Evolutionary conservation across 768 basidiomycete species (phyloP).

Genomic region (Omphalotus guepiniiformis): DNA sequence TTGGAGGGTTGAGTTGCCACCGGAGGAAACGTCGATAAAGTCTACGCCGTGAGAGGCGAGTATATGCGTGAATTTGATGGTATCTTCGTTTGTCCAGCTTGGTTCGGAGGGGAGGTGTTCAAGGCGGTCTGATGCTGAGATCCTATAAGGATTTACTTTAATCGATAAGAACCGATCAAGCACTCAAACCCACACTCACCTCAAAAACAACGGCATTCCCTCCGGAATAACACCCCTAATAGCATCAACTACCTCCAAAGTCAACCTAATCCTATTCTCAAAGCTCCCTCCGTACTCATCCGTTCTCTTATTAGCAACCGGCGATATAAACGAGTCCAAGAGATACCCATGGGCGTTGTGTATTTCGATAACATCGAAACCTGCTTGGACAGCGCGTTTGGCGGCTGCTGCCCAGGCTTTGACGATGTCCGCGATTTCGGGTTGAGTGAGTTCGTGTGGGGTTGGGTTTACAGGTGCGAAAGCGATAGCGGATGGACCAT

Average conservation of each 20-base stretch:
- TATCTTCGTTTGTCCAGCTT: constrained; percentile 69
- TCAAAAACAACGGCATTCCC: constrained; percentile 66
- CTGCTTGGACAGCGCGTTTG: constrained; percentile 51
- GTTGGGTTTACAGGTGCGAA: constrained; percentile 38
- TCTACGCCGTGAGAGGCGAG: constrained; percentile 69
- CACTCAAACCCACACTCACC: constrained; percentile 32
- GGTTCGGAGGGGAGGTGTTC: constrained; percentile 58
- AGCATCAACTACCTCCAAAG: constrained; percentile 59
- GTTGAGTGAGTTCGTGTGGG: constrained; percentile 53
- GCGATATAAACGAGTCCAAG: constrained; percentile 53
- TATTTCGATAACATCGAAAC: constrained; percentile 59
- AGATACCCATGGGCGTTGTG: constrained; percentile 66
- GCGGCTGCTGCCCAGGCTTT: constrained; percentile 51
- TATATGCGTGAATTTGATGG: constrained; percentile 53
- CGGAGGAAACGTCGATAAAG: constrained; percentile 68
- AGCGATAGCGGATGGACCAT: constrained; percentile 52
- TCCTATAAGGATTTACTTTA: no score
- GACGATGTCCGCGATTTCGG: constrained; percentile 54
- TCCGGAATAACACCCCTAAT: constrained; percentile 57
- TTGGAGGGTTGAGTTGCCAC: constrained; percentile 49
- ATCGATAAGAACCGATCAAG: no score
- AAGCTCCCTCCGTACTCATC: constrained; percentile 71
- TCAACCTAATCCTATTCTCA: constrained; percentile 62
- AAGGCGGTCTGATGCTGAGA: constrained; percentile 76
- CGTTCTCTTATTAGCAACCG: constrained; percentile 55